These are phyloP conservation scores for Candida stauntonica DNA, from an alignment of 805 yeast genomes.

Conservation along the genomic window DNA sequence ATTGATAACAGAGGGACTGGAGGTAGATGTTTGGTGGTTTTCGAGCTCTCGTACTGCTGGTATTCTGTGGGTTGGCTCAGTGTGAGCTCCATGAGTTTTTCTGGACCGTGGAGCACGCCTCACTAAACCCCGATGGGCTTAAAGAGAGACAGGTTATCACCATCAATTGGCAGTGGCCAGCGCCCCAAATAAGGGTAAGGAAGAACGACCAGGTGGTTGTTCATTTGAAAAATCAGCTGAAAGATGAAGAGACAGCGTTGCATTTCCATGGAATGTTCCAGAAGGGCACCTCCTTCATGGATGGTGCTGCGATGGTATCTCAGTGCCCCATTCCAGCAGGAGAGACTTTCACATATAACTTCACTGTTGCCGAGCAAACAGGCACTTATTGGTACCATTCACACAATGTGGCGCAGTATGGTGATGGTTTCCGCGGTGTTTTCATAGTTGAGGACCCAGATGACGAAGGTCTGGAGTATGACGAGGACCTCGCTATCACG, in stretches of 20 bases:
- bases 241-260: constrained; percentile 42
- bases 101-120: constrained; percentile 35
- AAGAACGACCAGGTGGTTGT: constrained; percentile 41
- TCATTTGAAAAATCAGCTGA: constrained; percentile 35
- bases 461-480: constrained; percentile 33
- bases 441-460: constrained; percentile 31
- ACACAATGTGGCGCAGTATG: constrained; percentile 42
- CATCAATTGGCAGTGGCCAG: constrained; percentile 52
- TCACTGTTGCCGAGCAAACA: constrained; percentile 35
- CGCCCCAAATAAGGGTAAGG: constrained; percentile 40
- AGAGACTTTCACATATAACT: constrained; percentile 36
- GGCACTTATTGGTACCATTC: constrained; percentile 59
- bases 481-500: constrained; percentile 41
- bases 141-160: constrained; percentile 49
- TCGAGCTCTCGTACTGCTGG: background rate
- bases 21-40: background rate
- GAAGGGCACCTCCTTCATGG: constrained; percentile 70
- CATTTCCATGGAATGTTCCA: constrained; percentile 79
- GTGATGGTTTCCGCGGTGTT: constrained; percentile 47
- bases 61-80: background rate
- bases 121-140: constrained; percentile 55
- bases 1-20: too few species aligned
- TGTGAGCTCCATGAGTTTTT: constrained; percentile 28
- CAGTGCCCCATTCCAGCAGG: constrained; percentile 52
- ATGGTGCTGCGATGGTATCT: constrained; percentile 83